Conservation (phyloP, 1,284 basidiomycete genomes). For the Cystobasidium sp. region DNA sequence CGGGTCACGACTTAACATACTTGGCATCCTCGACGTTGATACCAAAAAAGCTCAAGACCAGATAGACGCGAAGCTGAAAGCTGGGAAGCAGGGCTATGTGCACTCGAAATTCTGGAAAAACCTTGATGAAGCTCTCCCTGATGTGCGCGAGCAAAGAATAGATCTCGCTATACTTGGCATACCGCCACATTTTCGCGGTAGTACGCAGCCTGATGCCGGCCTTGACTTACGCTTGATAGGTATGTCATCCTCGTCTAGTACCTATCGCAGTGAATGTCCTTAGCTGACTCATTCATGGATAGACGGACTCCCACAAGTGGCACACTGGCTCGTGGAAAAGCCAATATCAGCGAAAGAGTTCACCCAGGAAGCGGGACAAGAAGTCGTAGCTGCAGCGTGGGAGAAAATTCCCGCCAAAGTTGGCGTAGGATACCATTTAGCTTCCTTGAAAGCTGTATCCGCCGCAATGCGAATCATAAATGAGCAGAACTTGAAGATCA, state of each 20-base stretch:
- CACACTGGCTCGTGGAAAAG: constrained; percentile 53
- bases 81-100: constrained; percentile 36
- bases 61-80: constrained; percentile 34
- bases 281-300: not conserved
- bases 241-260: constrained; percentile 20
- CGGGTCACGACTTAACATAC: constrained; percentile 44
- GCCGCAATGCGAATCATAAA: constrained; percentile 95
- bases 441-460: constrained; percentile 89
- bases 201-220: constrained; percentile 74
- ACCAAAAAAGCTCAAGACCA: constrained; percentile 40
- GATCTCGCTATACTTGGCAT: constrained; percentile 75
- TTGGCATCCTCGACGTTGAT: constrained; percentile 52
- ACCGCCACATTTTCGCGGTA: constrained; percentile 90
- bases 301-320: constrained; percentile 39
- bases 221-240: constrained; percentile 87
- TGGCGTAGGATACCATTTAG: constrained; percentile 69
- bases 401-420: constrained; percentile 37
- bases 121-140: constrained; percentile 40
- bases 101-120: constrained; percentile 34
- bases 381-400: constrained; percentile 46
- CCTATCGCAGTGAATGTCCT: not conserved
- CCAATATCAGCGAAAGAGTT: constrained; percentile 50
- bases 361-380: constrained; percentile 42
- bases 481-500: constrained; percentile 89
- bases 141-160: constrained; percentile 25